Evolutionary conservation across 164 flowering plant genomes (phyloP).

Genomic region (Taxillus chinensis): DNA sequence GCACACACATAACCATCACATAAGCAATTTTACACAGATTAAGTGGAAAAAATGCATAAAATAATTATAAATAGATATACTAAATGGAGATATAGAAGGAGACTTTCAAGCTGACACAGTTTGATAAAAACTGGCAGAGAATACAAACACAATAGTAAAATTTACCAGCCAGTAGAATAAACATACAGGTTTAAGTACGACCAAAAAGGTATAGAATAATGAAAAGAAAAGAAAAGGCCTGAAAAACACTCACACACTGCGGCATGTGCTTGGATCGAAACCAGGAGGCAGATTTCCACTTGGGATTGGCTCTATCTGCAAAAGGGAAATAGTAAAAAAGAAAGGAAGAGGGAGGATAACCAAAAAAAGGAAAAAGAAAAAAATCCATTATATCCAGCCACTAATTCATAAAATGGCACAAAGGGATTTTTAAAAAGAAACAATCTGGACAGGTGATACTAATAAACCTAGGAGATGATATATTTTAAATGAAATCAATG

Average conservation of each 20-base stretch:
- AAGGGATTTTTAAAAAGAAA: too few species aligned
- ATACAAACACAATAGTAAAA: too few species aligned
- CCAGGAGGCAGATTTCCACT: slow-evolving; percentile 99
- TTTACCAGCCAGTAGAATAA: neutral
- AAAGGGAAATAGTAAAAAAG: slow-evolving; percentile 33
- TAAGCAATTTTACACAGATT: neutral
- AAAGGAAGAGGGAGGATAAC: slow-evolving; percentile 15
- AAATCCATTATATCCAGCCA: slow-evolving; percentile 8
- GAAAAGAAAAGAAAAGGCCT: slow-evolving; percentile 14
- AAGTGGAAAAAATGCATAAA: too few species aligned
- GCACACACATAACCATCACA: neutral
- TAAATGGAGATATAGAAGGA: too few species aligned
- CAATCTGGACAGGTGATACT: too few species aligned
- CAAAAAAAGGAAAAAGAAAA: slow-evolving; percentile 9
- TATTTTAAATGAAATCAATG: too few species aligned
- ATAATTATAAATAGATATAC: too few species aligned
- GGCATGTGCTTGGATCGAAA: slow-evolving; percentile 97
- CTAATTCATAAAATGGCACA: neutral
- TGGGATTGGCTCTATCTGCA: slow-evolving; percentile 98
- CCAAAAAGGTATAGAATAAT: slow-evolving; percentile 4
- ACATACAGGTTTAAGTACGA: neutral
- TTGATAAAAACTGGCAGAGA: too few species aligned
- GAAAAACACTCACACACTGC: slow-evolving; percentile 94
- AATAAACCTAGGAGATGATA: too few species aligned
- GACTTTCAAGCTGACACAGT: too few species aligned